phyloP scores from a whole-genome alignment of 2,329 filamentous ascomycete genomes.

The Mycosphaerella arachidis region DNA sequence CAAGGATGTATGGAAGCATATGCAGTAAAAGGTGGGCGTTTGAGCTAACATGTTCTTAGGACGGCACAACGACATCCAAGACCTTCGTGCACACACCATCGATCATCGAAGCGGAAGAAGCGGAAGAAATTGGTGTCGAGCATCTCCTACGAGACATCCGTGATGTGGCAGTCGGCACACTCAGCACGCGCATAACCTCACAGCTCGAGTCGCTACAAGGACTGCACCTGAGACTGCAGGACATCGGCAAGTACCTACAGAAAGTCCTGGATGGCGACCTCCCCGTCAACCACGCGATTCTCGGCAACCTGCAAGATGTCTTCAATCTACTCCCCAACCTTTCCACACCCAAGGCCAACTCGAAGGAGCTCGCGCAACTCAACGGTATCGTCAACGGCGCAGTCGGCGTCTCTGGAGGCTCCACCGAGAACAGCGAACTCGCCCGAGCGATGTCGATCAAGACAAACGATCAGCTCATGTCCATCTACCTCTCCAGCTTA shows the following conservation, averaged over 20 bases:
- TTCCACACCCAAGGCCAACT: conserved; percentile 69
- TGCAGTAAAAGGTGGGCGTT: background rate
- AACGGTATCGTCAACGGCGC: conserved; percentile 51
- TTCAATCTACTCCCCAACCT: conserved; percentile 98
- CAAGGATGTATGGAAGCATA: conserved; percentile 69
- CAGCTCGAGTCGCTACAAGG: conserved; percentile 97
- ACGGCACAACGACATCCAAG: conserved; percentile 92
- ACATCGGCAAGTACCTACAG: conserved; percentile 92
- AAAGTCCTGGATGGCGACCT: conserved; percentile 91
- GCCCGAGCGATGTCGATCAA: conserved; percentile 98
- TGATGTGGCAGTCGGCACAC: conserved; percentile 92
- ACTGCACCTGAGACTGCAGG: conserved; percentile 85
- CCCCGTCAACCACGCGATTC: conserved; percentile 93
- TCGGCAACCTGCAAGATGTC: conserved; percentile 97
- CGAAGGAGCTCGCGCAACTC: conserved; percentile 56
- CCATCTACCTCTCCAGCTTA: conserved; percentile 93
- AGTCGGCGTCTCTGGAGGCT: conserved; percentile 48
- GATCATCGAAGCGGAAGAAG: conserved; percentile 97
- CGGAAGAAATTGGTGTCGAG: conserved; percentile 97
- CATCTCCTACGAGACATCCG: conserved; percentile 96
- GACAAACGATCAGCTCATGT: conserved; percentile 98
- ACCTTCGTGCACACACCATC: conserved; percentile 98
- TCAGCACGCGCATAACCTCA: conserved; percentile 94
- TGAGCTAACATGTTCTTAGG: conserved; percentile 51
- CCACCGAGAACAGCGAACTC: conserved; percentile 71